These are phyloP conservation scores for Suillus subalutaceus DNA, from an alignment of 768 basidiomycete genomes.

Conservation along the genomic window DNA sequence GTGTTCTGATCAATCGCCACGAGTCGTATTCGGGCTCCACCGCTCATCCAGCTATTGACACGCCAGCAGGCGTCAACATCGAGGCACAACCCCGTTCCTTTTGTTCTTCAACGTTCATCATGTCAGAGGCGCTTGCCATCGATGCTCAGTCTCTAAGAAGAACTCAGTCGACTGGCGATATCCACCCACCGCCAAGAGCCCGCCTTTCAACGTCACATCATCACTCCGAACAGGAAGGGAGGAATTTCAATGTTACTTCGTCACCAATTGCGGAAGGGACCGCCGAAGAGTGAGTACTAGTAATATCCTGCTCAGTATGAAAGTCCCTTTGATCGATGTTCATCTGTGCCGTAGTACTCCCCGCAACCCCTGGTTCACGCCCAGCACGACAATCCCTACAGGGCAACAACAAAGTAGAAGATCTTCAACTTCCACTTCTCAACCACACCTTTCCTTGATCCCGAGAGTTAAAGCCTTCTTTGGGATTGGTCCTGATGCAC, in stretches of 20 bases:
- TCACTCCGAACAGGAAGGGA: slow-evolving; percentile 28
- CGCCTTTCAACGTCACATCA: slow-evolving; percentile 33
- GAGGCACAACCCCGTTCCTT: slow-evolving; percentile 18
- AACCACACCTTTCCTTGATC: slow-evolving; percentile 19
- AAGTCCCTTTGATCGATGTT: slow-evolving; percentile 1
- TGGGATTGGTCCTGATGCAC: slow-evolving; percentile 57
- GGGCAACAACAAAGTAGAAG: slow-evolving; percentile 2
- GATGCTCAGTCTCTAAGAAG: slow-evolving; percentile 38
- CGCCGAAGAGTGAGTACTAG: slow-evolving; percentile 6
- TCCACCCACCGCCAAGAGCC: slow-evolving; percentile 31
- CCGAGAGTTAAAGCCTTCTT: slow-evolving; percentile 41
- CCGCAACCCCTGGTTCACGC: not conserved
- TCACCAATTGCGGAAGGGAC: slow-evolving; percentile 8
- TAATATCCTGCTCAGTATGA: not conserved
- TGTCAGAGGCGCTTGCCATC: slow-evolving; percentile 28
- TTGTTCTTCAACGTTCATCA: slow-evolving; percentile 25
- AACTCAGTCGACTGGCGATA: slow-evolving; percentile 39
- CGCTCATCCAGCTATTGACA: slow-evolving; percentile 22
- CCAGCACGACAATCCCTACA: not conserved
- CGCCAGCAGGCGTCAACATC: slow-evolving; percentile 34
- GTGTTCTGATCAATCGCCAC: not conserved
- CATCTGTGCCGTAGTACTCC: not conserved
- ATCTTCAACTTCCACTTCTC: slow-evolving; percentile 1
- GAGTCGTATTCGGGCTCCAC: slow-evolving; percentile 15
- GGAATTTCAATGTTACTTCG: slow-evolving; percentile 13